phyloP scores from a whole-genome alignment of 140 eudicot genomes.

The Cichorium intybus region DNA sequence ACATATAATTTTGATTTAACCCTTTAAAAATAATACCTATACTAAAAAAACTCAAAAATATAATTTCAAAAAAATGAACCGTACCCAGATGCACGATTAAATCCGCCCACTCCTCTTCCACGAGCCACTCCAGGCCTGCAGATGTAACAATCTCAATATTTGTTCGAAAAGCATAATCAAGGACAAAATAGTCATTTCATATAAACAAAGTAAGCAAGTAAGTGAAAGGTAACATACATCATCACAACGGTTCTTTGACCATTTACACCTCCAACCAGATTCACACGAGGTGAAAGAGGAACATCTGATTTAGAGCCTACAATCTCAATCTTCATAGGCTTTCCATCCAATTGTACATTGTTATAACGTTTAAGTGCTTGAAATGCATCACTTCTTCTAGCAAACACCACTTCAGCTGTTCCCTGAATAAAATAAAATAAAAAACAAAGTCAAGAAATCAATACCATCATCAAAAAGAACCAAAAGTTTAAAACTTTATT shows the following conservation, averaged over 20 bases:
- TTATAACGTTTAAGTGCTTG: conserved; percentile 79
- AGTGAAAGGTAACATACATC: conserved; percentile 42
- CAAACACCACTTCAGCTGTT: conserved; percentile 78
- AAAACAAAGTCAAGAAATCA: not conserved
- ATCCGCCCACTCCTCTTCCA: conserved; percentile 44
- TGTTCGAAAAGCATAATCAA: not conserved
- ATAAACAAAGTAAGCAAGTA: no score
- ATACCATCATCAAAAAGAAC: not conserved
- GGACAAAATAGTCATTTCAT: not conserved
- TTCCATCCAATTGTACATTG: conserved; percentile 82
- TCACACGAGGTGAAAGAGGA: conserved; percentile 70
- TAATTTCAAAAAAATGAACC: conserved; percentile 18
- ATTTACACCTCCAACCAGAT: conserved; percentile 63
- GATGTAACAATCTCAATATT: not conserved
- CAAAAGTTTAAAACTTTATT: not conserved
- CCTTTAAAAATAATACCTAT: no score
- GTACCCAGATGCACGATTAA: conserved; percentile 49
- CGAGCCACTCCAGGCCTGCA: conserved; percentile 62
- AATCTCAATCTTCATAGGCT: conserved; percentile 87
- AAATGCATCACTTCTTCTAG: conserved; percentile 75
- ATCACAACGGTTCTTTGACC: conserved; percentile 73
- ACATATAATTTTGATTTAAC: no score
- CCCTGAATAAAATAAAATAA: conserved; percentile 49
- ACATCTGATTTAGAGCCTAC: conserved; percentile 47
- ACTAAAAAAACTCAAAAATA: no score